phyloP scores from a whole-genome alignment of 306 rosid genomes.

The Rubus idaeus region DNA sequence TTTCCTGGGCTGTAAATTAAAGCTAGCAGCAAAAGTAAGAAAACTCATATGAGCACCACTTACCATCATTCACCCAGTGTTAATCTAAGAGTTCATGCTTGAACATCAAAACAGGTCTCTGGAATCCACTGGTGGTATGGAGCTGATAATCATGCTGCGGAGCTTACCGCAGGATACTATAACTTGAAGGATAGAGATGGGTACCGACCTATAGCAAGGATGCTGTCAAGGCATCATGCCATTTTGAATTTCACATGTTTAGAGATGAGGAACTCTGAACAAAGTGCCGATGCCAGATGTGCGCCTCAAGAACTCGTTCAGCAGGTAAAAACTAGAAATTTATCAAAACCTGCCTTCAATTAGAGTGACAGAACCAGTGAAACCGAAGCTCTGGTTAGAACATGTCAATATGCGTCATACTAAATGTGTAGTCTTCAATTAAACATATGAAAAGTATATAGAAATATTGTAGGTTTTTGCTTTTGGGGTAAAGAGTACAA shows the following conservation, averaged over 20 bases:
- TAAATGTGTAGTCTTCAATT: neutral
- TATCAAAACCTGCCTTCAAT: neutral
- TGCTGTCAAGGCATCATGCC: constrained; percentile 68
- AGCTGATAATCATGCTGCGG: constrained; percentile 74
- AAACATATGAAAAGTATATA: neutral
- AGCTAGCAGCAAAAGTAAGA: constrained; percentile 81
- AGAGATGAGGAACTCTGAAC: constrained; percentile 86
- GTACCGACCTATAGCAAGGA: constrained; percentile 81
- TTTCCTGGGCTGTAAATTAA: constrained; percentile 71
- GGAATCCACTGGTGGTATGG: constrained; percentile 98
- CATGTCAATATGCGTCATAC: constrained; percentile 5
- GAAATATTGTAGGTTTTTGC: neutral
- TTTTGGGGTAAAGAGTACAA: neutral
- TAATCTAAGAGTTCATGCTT: constrained; percentile 17
- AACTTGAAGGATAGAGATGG: constrained; percentile 77
- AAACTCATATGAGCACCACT: constrained; percentile 9
- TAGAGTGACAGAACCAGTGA: neutral
- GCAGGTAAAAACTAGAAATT: constrained; percentile 47
- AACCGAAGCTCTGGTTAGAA: neutral
- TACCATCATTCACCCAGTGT: constrained; percentile 1
- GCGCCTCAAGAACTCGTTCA: constrained; percentile 82
- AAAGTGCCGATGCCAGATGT: constrained; percentile 50
- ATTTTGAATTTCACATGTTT: constrained; percentile 83
- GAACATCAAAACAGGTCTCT: constrained; percentile 56
- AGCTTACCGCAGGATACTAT: constrained; percentile 89